These are phyloP conservation scores for Euphorbia schlechtendalii DNA, from an alignment of 441 rosid genomes.

Conservation along the genomic window DNA sequence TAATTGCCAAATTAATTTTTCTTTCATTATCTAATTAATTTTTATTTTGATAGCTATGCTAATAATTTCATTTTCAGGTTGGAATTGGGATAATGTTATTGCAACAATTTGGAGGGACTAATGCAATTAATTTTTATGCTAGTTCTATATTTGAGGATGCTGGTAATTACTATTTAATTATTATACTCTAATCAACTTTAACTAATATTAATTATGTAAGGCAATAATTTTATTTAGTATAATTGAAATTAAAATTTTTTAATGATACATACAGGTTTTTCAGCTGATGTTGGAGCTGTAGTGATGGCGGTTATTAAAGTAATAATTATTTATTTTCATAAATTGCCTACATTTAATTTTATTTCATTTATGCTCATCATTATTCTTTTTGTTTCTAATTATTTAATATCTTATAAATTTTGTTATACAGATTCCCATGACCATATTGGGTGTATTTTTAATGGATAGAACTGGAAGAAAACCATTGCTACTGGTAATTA, in stretches of 20 bases:
- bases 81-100: slow-evolving; percentile 60
- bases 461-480: slow-evolving; percentile 53
- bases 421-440: slow-evolving; percentile 37
- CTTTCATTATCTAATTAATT: background rate
- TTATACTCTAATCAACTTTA: background rate
- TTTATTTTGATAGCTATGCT: background rate
- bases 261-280: slow-evolving; percentile 23
- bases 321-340: background rate
- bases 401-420: too few relatives aligned
- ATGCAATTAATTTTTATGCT: slow-evolving; percentile 41
- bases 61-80: slow-evolving; percentile 25
- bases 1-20: background rate
- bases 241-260: too few relatives aligned
- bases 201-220: too few relatives aligned
- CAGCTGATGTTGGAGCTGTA: slow-evolving; percentile 35
- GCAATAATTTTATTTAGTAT: background rate
- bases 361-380: too few relatives aligned
- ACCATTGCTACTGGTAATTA: slow-evolving; percentile 40
- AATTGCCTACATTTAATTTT: too few relatives aligned
- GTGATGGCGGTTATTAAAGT: slow-evolving; percentile 33
- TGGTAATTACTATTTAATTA: slow-evolving; percentile 26
- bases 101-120: slow-evolving; percentile 40
- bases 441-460: slow-evolving; percentile 28
- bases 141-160: slow-evolving; percentile 39
- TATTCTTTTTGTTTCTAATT: background rate